Evolutionary conservation across 257 asterid genomes (phyloP), one percentile per base, ranked within the genome.

Genomic region (Petrea volubilis): DNA sequence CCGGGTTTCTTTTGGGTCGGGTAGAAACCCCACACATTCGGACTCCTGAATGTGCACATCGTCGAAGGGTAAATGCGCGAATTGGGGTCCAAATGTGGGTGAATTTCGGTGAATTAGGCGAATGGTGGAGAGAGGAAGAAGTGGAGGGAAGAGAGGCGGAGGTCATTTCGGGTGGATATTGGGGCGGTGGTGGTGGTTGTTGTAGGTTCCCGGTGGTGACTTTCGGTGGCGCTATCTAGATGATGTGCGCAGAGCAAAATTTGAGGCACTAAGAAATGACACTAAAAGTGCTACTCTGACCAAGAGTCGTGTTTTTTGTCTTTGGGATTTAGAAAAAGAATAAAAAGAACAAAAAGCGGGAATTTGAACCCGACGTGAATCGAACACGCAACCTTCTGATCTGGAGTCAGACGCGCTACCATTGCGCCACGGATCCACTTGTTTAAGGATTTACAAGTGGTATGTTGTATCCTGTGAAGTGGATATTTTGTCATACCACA

Each of bases 371-470:
- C 87, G 93, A 88, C 97, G 99, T 84, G 93, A 95, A 86, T 91
- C 98, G 97, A 94, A 95, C 97, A 89, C 96, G 93, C 97, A 94
- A 94, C 97, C 97, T 89, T 91, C 95, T 91, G 97, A 94, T 88
- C 97, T 91, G 97, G 97, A 94, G 99, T 91, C 99, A 91, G 98
- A 94, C 96, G 92, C 92, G 97, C 95, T 85, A 88, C 96, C 97
- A 88, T 93, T 90, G 93, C 95, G 96, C 98, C 95, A 90, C 91
- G 86, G 90, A 85, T 85, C 96, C 92, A 47, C 53, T n/a, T n/a
- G n/a, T n/a, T n/a, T n/a, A n/a, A n/a, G n/a, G n/a, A n/a, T n/a
- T n/a, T n/a, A n/a, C n/a, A n/a, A n/a, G n/a, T n/a, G n/a, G n/a
- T n/a, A n/a, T n/a, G n/a, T n/a, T n/a, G n/a, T n/a, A n/a, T n/a